phyloP scores from a whole-genome alignment of 1,139 yeast genomes.

The Nakaseomyces glabratus region DNA sequence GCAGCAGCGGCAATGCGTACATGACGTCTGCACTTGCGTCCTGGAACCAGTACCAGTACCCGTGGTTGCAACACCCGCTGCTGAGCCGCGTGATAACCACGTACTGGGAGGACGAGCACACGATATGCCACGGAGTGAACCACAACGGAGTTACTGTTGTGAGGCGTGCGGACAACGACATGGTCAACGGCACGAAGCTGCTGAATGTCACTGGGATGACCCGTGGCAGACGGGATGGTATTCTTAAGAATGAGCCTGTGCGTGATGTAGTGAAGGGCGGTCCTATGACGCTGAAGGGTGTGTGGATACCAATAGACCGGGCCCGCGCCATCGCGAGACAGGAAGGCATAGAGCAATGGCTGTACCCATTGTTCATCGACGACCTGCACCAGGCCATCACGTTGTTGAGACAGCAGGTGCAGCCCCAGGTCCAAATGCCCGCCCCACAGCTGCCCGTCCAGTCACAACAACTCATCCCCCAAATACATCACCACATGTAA shows the following conservation, averaged over 20 bases:
- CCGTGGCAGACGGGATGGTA: constrained; percentile 90
- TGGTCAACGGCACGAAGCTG: constrained; percentile 91
- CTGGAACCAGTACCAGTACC: too few relatives aligned
- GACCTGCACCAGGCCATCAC: constrained; percentile 40
- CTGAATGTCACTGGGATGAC: constrained; percentile 92
- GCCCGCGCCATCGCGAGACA: constrained; percentile 87
- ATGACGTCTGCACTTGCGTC: not conserved
- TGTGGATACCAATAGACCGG: constrained; percentile 91
- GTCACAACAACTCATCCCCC: not conserved
- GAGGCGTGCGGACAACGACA: constrained; percentile 82
- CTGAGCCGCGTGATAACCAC: constrained; percentile 43
- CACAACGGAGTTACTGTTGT: constrained; percentile 88
- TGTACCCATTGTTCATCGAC: constrained; percentile 81
- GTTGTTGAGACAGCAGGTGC: constrained; percentile 7
- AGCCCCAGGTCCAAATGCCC: constrained; percentile 6
- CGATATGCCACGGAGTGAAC: constrained; percentile 90
- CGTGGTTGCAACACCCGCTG: too few relatives aligned
- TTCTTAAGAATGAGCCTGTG: constrained; percentile 75
- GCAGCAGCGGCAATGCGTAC: not conserved
- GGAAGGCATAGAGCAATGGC: constrained; percentile 75
- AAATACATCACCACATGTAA: not conserved
- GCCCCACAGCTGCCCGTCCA: constrained; percentile 4
- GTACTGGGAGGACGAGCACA: constrained; percentile 94
- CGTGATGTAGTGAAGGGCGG: constrained; percentile 92
- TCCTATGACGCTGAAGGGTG: constrained; percentile 94